A percentile compares a stretch with the other conserved stretches of the same genome.
Evolutionary conservation across 140 eudicot species (phyloP).

Genomic region (Ambrosia hybrid): DNA sequence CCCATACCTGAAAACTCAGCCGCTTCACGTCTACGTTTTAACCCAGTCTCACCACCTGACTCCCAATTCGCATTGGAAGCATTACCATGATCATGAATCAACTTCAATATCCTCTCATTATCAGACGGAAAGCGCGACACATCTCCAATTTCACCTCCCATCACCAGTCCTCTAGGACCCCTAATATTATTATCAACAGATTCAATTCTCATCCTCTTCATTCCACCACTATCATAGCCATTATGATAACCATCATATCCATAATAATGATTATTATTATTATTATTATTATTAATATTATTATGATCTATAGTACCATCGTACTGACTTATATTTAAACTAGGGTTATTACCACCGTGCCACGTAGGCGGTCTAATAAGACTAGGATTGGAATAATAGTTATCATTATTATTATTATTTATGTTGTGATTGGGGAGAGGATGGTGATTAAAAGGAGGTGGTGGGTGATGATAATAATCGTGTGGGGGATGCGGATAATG

Average conservation of each 20-base stretch:
- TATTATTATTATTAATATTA: too few species aligned
- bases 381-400: not conserved
- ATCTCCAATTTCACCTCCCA: too few species aligned
- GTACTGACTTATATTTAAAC: too few species aligned
- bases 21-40: too few species aligned
- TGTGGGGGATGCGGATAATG: conserved; percentile 27
- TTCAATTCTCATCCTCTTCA: conserved; percentile 56
- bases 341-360: too few species aligned
- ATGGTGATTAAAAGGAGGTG: not conserved
- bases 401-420: too few species aligned
- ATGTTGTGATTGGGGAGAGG: conserved; percentile 17
- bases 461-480: conserved; percentile 16
- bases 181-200: conserved; percentile 15
- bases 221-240: conserved; percentile 26
- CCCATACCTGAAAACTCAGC: too few species aligned
- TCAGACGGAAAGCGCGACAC: conserved; percentile 11
- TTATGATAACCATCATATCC: conserved; percentile 29
- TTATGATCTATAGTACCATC: too few species aligned
- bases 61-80: too few species aligned
- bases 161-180: not conserved
- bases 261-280: too few species aligned
- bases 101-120: conserved; percentile 66
- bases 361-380: too few species aligned
- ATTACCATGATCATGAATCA: conserved; percentile 81
- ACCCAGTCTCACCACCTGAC: too few species aligned